A percentile compares a stretch with the other conserved stretches of the same genome.
phyloP scores from a whole-genome alignment of 352 stramenopile genomes.

The Globisporangium abappressorium region DNA sequence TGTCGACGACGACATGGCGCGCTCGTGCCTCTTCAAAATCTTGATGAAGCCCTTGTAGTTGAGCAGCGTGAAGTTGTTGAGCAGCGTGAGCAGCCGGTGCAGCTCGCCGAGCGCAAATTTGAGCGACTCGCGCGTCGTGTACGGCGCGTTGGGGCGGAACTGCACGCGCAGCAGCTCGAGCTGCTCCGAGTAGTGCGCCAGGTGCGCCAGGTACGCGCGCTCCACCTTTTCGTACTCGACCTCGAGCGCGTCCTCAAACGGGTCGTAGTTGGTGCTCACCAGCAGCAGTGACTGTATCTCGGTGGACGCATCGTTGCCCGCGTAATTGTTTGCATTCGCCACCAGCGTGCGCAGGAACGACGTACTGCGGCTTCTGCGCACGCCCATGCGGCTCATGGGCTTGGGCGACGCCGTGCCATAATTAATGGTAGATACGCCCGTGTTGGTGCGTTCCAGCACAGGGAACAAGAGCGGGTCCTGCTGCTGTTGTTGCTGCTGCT shows the following conservation, averaged over 20 bases:
- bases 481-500: slow-evolving; percentile 20
- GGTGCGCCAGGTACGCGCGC: slow-evolving; percentile 67
- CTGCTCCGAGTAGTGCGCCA: slow-evolving; percentile 37
- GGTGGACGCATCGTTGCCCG: slow-evolving; percentile 5
- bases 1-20: slow-evolving; percentile 13
- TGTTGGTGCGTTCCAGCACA: slow-evolving; percentile 17
- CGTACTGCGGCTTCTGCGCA: slow-evolving; percentile 25
- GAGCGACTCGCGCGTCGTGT: slow-evolving; percentile 84
- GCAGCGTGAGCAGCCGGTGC: slow-evolving; percentile 90
- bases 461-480: neutral
- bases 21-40: slow-evolving; percentile 97
- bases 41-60: slow-evolving; percentile 99
- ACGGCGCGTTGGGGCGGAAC: slow-evolving; percentile 51
- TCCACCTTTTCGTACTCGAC: slow-evolving; percentile 89
- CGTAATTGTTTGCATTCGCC: slow-evolving; percentile 11
- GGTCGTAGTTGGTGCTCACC: slow-evolving; percentile 75
- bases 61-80: slow-evolving; percentile 97
- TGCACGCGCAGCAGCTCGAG: slow-evolving; percentile 81
- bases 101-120: slow-evolving; percentile 92
- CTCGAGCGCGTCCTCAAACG: slow-evolving; percentile 83
- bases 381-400: slow-evolving; percentile 21
- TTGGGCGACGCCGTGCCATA: slow-evolving; percentile 3
- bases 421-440: slow-evolving; percentile 17
- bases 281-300: slow-evolving; percentile 89
- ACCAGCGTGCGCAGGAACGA: slow-evolving; percentile 6